Conservation (phyloP, 2,329 filamentous ascomycete species). For the Neophaeococcomyces mojaviensis region DNA sequence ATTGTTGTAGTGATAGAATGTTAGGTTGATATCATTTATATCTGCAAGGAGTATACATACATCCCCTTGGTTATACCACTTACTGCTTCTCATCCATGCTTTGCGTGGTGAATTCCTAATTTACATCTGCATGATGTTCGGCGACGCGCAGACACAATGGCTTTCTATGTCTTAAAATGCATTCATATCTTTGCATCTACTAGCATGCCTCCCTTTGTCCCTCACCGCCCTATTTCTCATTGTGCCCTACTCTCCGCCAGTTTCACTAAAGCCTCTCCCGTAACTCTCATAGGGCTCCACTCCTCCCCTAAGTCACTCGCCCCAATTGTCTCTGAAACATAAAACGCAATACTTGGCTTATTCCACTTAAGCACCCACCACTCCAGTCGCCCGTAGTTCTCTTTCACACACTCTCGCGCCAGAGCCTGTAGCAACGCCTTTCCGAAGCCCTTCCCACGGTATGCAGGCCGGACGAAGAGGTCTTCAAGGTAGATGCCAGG, state of each 20-base stretch:
- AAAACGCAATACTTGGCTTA: conserved; percentile 80
- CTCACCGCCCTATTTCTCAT: not conserved
- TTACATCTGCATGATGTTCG: too few relatives aligned
- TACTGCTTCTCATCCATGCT: too few relatives aligned
- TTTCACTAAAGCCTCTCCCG: conserved; percentile 36
- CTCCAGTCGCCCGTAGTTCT: conserved; percentile 69
- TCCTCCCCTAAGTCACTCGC: conserved; percentile 37
- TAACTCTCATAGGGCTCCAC: conserved; percentile 45
- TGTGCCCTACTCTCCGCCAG: conserved; percentile 28
- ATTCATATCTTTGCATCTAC: too few relatives aligned
- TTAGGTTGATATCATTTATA: too few relatives aligned
- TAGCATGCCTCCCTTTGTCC: too few relatives aligned
- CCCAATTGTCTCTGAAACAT: conserved; percentile 42
- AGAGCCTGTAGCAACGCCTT: conserved; percentile 65
- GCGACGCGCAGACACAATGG: too few relatives aligned
- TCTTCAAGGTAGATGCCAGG: conserved; percentile 92
- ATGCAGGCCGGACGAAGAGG: conserved; percentile 67
- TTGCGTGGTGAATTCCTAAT: too few relatives aligned
- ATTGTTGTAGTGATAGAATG: too few relatives aligned
- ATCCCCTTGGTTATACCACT: too few relatives aligned
- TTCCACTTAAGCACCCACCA: conserved; percentile 95
- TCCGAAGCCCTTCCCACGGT: conserved; percentile 72
- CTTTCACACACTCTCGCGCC: conserved; percentile 68
- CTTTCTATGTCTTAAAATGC: too few relatives aligned
- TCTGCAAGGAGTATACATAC: too few relatives aligned